Percentiles rank a stretch among this genome's conserved stretches.
phyloP scores from a whole-genome alignment of 352 stramenopile genomes.

The Nothophytophthora sp. region DNA sequence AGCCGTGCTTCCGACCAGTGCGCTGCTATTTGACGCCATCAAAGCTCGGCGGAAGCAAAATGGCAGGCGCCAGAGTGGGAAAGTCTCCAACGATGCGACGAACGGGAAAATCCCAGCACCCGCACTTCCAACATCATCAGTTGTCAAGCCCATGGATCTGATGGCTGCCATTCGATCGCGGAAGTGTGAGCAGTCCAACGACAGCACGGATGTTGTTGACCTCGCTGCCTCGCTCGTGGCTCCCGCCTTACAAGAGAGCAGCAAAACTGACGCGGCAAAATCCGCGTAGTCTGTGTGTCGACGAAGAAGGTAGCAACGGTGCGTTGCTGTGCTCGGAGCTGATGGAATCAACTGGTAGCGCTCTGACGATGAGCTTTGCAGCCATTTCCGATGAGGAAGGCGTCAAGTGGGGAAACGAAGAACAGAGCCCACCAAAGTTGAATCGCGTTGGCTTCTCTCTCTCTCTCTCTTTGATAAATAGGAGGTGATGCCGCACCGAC shows the following conservation, averaged over 20 bases:
- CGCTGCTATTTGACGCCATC: slow-evolving; percentile 52
- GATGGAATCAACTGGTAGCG: too few relatives aligned
- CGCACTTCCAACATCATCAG: not conserved
- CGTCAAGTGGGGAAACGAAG: not conserved
- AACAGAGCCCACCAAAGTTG: not conserved
- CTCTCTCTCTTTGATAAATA: not conserved
- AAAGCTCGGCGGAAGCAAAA: slow-evolving; percentile 36
- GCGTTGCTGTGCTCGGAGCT: too few relatives aligned
- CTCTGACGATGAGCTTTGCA: not conserved
- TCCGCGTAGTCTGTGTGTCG: not conserved
- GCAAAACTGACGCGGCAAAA: slow-evolving; percentile 2
- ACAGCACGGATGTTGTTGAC: not conserved
- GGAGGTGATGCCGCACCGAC: not conserved
- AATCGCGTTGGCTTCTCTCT: not conserved
- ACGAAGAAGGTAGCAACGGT: not conserved
- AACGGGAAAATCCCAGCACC: not conserved
- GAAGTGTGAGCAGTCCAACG: slow-evolving; percentile 22
- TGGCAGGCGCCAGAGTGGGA: not conserved
- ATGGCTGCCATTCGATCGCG: slow-evolving; percentile 70
- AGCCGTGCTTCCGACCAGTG: slow-evolving; percentile 23
- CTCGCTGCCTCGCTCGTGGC: not conserved
- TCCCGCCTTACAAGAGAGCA: not conserved
- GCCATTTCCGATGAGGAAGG: not conserved
- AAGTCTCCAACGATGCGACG: not conserved
- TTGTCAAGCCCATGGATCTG: slow-evolving; percentile 37